These are phyloP conservation scores for Ceratocystis lukuohia DNA, from an alignment of 2,329 filamentous ascomycete genomes.

Conservation along the genomic window DNA sequence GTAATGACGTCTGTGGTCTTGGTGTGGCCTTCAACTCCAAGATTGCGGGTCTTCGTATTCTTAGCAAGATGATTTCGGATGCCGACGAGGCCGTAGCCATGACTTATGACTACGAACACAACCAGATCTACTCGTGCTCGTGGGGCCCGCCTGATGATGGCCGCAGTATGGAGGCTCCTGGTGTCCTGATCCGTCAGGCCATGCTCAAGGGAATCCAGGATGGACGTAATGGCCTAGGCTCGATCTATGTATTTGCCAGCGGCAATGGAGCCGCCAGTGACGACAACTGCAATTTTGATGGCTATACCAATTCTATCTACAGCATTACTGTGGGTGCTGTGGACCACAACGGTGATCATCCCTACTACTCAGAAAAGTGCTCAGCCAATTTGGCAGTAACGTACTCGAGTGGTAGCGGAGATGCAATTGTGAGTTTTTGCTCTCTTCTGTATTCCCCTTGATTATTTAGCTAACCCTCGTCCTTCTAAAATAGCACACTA, in stretches of 20 bases:
- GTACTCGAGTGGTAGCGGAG: slow-evolving; percentile 80
- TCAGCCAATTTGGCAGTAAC: slow-evolving; percentile 92
- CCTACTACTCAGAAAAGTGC: slow-evolving; percentile 92
- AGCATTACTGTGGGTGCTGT: slow-evolving; percentile 93
- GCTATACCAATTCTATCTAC: slow-evolving; percentile 99
- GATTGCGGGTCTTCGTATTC: slow-evolving; percentile 81
- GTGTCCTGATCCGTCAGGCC: slow-evolving; percentile 72
- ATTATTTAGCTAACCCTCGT: slow-evolving; percentile 3
- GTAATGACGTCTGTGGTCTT: slow-evolving; percentile 87
- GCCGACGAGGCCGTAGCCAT: slow-evolving; percentile 83
- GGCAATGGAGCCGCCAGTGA: slow-evolving; percentile 78
- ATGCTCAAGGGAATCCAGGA: slow-evolving; percentile 89
- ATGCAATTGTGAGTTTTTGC: slow-evolving; percentile 53
- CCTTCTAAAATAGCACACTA: slow-evolving; percentile 55
- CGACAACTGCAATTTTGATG: slow-evolving; percentile 98
- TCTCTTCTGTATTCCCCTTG: no score
- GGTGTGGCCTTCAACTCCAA: slow-evolving; percentile 88
- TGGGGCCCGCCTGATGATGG: slow-evolving; percentile 97
- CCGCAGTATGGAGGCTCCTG: slow-evolving; percentile 82
- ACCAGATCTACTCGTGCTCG: slow-evolving; percentile 96
- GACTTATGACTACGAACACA: slow-evolving; percentile 83
- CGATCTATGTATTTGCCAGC: slow-evolving; percentile 91
- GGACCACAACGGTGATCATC: slow-evolving; percentile 73
- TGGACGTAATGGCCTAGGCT: slow-evolving; percentile 69
- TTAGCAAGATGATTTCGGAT: slow-evolving; percentile 81